Evolutionary conservation across 345 rosid species (phyloP).

Genomic region (Barbarea vulgaris): DNA sequence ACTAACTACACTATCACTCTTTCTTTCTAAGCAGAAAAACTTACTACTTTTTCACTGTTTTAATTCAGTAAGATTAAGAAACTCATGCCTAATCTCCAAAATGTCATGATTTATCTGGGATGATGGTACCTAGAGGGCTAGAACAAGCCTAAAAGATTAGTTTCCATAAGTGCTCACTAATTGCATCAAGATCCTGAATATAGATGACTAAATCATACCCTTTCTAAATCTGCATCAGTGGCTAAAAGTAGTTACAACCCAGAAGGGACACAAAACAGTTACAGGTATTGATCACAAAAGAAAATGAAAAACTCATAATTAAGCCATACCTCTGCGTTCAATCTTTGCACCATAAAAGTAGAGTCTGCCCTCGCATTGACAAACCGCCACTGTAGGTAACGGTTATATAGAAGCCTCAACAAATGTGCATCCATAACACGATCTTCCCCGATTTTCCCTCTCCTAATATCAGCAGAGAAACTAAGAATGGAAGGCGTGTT

Average conservation of each 20-base stretch:
- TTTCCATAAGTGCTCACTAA: not conserved
- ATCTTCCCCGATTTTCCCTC: slow-evolving; percentile 79
- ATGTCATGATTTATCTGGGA: not conserved
- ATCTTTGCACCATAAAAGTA: slow-evolving; percentile 61
- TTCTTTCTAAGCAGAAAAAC: not conserved
- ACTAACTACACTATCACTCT: not conserved
- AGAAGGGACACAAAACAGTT: slow-evolving; percentile 11
- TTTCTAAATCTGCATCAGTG: slow-evolving; percentile 1
- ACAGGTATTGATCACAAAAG: not conserved
- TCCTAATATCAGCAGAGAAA: slow-evolving; percentile 82
- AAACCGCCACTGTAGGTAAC: slow-evolving; percentile 87
- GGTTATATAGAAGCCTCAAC: slow-evolving; percentile 80
- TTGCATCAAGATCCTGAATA: not conserved
- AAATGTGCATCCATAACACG: slow-evolving; percentile 74
- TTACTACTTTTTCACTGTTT: not conserved
- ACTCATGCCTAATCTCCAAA: slow-evolving; percentile 12
- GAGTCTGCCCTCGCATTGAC: slow-evolving; percentile 84
- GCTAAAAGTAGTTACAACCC: not conserved
- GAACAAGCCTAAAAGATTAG: slow-evolving; percentile 8
- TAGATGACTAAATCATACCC: not conserved
- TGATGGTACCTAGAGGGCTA: not conserved
- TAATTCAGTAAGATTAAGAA: not conserved
- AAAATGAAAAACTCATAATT: not conserved
- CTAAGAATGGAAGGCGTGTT: slow-evolving; percentile 64
- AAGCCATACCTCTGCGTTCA: slow-evolving; percentile 75